phyloP scores from a whole-genome alignment of 768 basidiomycete genomes.

The Imleria badia region DNA sequence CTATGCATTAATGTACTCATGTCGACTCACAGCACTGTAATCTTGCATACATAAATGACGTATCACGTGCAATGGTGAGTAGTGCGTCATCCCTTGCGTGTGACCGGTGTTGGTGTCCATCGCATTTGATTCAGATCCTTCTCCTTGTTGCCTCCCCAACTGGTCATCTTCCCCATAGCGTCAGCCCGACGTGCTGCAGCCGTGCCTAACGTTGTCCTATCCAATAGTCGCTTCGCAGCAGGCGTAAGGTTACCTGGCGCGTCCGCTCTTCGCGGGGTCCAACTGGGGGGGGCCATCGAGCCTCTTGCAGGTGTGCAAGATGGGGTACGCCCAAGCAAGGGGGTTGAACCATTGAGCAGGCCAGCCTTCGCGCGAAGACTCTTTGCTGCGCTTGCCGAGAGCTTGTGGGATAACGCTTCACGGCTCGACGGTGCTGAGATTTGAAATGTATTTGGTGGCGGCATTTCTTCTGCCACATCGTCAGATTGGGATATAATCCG shows the following conservation, averaged over 20 bases:
- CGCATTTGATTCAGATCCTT: conserved; percentile 63
- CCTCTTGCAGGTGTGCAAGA: conserved; percentile 37
- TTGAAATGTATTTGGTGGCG: conserved; percentile 62
- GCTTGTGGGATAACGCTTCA: conserved; percentile 76
- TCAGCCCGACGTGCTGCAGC: conserved; percentile 64
- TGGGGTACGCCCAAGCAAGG: conserved; percentile 29
- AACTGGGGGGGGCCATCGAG: conserved; percentile 76
- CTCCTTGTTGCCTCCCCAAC: conserved; percentile 60
- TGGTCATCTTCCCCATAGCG: conserved; percentile 56
- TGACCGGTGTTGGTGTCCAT: conserved; percentile 77
- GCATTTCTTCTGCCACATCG: conserved; percentile 46
- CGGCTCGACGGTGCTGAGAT: conserved; percentile 75
- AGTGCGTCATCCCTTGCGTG: conserved; percentile 32
- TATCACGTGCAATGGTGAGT: conserved; percentile 2
- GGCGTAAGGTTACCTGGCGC: conserved; percentile 79
- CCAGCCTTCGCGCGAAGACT: conserved; percentile 77
- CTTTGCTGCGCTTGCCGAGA: conserved; percentile 80
- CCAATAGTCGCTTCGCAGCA: conserved; percentile 75
- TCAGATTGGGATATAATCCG: conserved; percentile 72
- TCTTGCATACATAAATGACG: conserved; percentile 6
- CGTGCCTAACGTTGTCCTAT: conserved; percentile 67
- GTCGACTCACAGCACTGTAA: conserved; percentile 9
- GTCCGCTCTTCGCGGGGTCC: conserved; percentile 75
- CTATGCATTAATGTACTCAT: conserved; percentile 9
- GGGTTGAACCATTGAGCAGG: conserved; percentile 45